phyloP scores from a whole-genome alignment of 805 yeast species.

The Pichia scutulata region DNA sequence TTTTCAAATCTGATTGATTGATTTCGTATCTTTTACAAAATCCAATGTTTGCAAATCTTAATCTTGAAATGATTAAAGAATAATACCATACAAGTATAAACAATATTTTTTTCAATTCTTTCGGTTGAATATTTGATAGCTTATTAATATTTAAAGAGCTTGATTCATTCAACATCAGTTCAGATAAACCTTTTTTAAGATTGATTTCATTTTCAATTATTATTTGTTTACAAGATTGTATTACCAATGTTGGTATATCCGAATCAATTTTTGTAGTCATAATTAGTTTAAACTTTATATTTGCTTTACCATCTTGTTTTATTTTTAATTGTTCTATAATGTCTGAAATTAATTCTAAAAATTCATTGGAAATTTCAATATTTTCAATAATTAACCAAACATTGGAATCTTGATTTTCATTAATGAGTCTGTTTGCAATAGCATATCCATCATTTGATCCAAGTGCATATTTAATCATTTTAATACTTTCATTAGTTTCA shows the following conservation, averaged over 20 bases:
- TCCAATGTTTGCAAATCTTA: slow-evolving; percentile 55
- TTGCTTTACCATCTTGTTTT: slow-evolving; percentile 4
- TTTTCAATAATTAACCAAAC: slow-evolving; percentile 77
- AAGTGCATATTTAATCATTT: slow-evolving; percentile 48
- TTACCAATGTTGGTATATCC: slow-evolving; percentile 46
- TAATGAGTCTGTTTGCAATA: slow-evolving; percentile 48
- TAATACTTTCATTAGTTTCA: slow-evolving; percentile 11
- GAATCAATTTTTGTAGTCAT: slow-evolving; percentile 52
- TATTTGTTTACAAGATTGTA: slow-evolving; percentile 47
- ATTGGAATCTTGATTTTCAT: slow-evolving; percentile 39
- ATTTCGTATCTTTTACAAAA: slow-evolving; percentile 58
- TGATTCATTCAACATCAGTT: slow-evolving; percentile 20
- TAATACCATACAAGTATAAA: slow-evolving; percentile 67
- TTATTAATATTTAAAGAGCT: slow-evolving; percentile 8
- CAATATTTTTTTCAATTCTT: slow-evolving; percentile 39
- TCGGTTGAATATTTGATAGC: slow-evolving; percentile 20
- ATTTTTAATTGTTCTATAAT: slow-evolving; percentile 27
- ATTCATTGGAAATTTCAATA: slow-evolving; percentile 59
- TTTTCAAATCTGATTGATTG: slow-evolving; percentile 60
- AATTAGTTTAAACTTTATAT: slow-evolving; percentile 44
- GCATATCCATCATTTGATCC: slow-evolving; percentile 64
- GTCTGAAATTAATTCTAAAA: slow-evolving; percentile 53
- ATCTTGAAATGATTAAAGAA: slow-evolving; percentile 49
- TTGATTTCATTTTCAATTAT: slow-evolving; percentile 60
- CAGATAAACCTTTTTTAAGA: slow-evolving; percentile 37